Evolutionary conservation across 345 rosid species (phyloP), one percentile per base, ranked within the genome.

Genomic region (Populus ilicifolia): DNA sequence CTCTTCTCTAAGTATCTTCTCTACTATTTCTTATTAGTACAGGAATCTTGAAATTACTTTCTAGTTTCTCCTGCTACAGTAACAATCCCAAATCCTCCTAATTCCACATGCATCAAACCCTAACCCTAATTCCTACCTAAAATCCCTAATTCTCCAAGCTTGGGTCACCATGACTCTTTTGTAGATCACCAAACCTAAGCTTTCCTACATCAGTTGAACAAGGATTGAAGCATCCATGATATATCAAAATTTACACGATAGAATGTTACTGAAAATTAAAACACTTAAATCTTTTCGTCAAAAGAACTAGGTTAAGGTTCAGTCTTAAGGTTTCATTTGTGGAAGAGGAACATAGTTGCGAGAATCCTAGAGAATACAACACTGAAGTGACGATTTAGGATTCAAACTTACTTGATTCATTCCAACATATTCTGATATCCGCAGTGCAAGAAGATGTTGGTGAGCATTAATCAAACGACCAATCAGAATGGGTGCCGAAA

Each of bases 391-490:
- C n/a, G 5, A 69, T 27, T 36, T 12, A 62, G 30, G 74, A 48
- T 11, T 30, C 69, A 4, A 71, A 84, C 92, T 81, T 87, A 93
- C 99, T 87, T 92, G 94, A 85, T 90, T 96, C 92, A 92, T 89
- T 83, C 93, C 97, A 75, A 90, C 81, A 81, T 93, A 92, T 85
- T 96, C 97, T 56, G 99, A 91, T 83, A 96, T 85, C 78, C 92
- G 87, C 10, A 94, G 82, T 12, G 98, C 98, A 80, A 93, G 91
- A 82, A 96, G 92, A 84, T 96, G 99, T 67, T 68, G 83, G 72
- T 92, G 91, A 63, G 94, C 89, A 88, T 96, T 96, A 80, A 96
- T 90, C 83, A 96, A 83, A 79, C 99, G 99, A 78, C 91, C 85
- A 84, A 92, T 86, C 86, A 96, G 86, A 77, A 96, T 97, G 71